Evolutionary conservation across 345 rosid genomes (phyloP).

Genomic region (Hevea brasiliensis): DNA sequence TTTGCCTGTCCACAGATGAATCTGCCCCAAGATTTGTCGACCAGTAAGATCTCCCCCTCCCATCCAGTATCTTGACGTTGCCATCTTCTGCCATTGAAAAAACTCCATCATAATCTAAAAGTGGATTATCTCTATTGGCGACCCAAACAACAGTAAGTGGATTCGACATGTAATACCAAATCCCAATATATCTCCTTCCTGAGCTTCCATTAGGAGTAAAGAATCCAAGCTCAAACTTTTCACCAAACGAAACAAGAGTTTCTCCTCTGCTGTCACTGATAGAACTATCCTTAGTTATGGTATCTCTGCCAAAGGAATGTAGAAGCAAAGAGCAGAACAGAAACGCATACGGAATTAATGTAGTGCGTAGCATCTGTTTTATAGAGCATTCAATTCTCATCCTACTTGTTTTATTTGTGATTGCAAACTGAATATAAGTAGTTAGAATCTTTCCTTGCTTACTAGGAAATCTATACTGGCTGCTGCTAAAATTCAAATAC

Average conservation of each 20-base stretch:
- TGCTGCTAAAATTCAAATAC: background rate
- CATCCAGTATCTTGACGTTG: conserved; percentile 7
- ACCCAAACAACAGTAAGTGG: conserved; percentile 26
- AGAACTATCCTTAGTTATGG: background rate
- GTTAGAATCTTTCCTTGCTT: background rate
- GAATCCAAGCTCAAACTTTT: conserved; percentile 40
- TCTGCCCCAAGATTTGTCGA: conserved; percentile 17
- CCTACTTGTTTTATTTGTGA: conserved; percentile 9
- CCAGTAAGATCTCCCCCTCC: conserved; percentile 11
- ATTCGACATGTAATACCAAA: conserved; percentile 14
- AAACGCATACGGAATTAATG: conserved; percentile 26
- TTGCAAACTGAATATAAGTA: conserved; percentile 2
- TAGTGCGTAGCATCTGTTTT: conserved; percentile 29
- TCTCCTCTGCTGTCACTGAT: background rate
- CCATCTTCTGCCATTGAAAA: conserved; percentile 10
- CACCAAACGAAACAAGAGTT: conserved; percentile 31
- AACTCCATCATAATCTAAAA: conserved; percentile 1
- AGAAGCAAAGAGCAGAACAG: conserved; percentile 27
- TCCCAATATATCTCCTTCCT: conserved; percentile 17
- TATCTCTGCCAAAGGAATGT: conserved; percentile 26
- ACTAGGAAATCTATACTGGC: conserved; percentile 8
- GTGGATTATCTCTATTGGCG: conserved; percentile 18
- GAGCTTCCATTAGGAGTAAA: conserved; percentile 14
- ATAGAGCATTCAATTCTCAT: conserved; percentile 21
- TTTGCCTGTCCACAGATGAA: conserved; percentile 7